A percentile compares a stretch with the other conserved stretches of the same genome.
Evolutionary conservation across 2,329 filamentous ascomycete genomes (phyloP).

Genomic region (Metarhizium album): DNA sequence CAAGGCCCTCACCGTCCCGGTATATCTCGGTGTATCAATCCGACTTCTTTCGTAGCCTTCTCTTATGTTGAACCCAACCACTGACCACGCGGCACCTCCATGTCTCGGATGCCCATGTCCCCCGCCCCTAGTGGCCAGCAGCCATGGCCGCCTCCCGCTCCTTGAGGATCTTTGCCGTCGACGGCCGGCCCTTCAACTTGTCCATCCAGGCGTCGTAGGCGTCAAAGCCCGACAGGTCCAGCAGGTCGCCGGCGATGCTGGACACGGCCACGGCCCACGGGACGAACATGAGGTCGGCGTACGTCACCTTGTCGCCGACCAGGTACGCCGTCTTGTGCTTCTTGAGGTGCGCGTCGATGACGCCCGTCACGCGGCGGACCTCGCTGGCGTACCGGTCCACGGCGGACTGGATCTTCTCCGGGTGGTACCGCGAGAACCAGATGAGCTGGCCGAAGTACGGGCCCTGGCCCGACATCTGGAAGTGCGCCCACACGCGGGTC

Average conservation of each 20-base stretch:
- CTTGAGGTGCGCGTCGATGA: constrained; percentile 14
- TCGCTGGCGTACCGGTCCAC: constrained; percentile 20
- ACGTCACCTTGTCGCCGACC: constrained; percentile 13
- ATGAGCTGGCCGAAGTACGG: constrained; percentile 19
- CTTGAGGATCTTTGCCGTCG: constrained; percentile 4
- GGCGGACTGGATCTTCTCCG: constrained; percentile 15
- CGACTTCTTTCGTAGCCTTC: too few relatives aligned
- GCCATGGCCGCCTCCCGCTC: constrained; percentile 3
- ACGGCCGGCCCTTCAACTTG: constrained; percentile 2
- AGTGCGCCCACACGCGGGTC: constrained; percentile 10
- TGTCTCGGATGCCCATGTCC: neutral
- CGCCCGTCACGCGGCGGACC: constrained; percentile 16
- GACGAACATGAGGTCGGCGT: constrained; percentile 17
- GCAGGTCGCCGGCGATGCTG: neutral
- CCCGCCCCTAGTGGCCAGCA: neutral
- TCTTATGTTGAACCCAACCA: too few relatives aligned
- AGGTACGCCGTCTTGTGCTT: constrained; percentile 14
- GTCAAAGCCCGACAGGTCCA: neutral
- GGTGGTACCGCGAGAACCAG: constrained; percentile 14
- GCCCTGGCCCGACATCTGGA: constrained; percentile 17
- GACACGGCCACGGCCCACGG: constrained; percentile 8
- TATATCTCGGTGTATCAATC: too few relatives aligned
- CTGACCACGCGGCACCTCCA: too few relatives aligned
- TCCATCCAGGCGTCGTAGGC: constrained; percentile 5
- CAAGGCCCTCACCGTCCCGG: too few relatives aligned